Conservation (phyloP, 2,329 filamentous ascomycete genomes). For the Ambrosiella cleistominuta region DNA sequence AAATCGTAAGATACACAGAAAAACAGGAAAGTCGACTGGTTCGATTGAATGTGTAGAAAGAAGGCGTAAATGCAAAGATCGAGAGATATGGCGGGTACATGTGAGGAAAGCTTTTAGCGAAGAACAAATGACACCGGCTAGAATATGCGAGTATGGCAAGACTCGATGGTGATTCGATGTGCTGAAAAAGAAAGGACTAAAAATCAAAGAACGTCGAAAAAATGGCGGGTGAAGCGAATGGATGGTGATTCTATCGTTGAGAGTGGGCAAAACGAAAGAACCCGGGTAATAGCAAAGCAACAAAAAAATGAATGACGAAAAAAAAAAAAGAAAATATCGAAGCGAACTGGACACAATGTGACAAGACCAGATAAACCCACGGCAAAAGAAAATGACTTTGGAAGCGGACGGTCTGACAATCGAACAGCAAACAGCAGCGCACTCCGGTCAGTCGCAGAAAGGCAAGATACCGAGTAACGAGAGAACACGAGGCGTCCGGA, state of each 20-base stretch:
- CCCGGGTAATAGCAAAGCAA: not conserved
- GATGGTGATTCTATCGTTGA: no score
- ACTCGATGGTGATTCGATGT: no score
- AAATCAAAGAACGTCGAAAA: no score
- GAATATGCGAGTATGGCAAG: no score
- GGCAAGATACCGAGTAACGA: not conserved
- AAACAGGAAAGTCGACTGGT: not conserved
- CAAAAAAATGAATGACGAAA: not conserved
- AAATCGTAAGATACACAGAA: not conserved
- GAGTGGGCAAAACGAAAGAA: no score
- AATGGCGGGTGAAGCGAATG: no score
- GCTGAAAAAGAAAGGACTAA: no score
- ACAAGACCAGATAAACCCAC: not conserved
- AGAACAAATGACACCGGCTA: no score
- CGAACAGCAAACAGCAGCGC: not conserved
- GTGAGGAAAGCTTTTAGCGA: no score
- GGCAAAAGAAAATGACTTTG: not conserved
- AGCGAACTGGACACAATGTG: not conserved
- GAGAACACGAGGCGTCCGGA: not conserved
- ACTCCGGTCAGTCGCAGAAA: not conserved
- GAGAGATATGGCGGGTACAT: no score
- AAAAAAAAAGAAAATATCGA: not conserved
- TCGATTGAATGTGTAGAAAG: not conserved
- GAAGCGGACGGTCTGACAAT: not conserved
- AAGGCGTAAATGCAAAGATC: not conserved